phyloP scores from a whole-genome alignment of 768 basidiomycete genomes.

The Tephrocybe sp. region DNA sequence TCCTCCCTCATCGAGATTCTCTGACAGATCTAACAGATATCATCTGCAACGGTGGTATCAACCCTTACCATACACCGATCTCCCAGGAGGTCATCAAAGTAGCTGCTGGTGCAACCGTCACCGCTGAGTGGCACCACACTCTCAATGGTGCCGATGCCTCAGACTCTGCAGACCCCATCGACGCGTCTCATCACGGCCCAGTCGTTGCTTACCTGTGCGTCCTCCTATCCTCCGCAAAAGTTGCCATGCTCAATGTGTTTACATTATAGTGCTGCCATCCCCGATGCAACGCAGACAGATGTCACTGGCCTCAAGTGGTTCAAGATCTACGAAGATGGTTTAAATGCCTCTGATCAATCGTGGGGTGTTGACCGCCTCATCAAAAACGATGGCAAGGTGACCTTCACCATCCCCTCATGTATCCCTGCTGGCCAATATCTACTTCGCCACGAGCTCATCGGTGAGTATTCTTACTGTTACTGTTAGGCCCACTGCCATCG shows the following conservation, averaged over 20 bases:
- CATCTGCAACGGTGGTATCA: constrained; percentile 63
- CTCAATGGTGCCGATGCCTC: constrained; percentile 39
- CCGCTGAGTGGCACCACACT: constrained; percentile 54
- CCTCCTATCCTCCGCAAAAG: not conserved
- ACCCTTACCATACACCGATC: constrained; percentile 49
- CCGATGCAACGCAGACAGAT: constrained; percentile 41
- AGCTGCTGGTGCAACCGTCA: constrained; percentile 51
- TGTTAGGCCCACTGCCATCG: too few relatives aligned
- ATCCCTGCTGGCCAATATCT: constrained; percentile 49
- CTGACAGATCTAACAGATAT: constrained; percentile 21
- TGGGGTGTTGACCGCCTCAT: constrained; percentile 52
- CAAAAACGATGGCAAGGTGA: constrained; percentile 48
- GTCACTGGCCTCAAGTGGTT: constrained; percentile 58
- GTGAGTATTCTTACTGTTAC: constrained; percentile 26
- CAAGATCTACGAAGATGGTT: constrained; percentile 51
- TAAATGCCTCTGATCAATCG: constrained; percentile 24
- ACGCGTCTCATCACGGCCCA: constrained; percentile 53
- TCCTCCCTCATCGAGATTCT: not conserved
- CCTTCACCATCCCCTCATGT: constrained; percentile 45
- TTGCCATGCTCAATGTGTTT: not conserved
- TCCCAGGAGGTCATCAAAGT: constrained; percentile 46
- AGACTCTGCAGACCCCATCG: constrained; percentile 48
- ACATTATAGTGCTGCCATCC: constrained; percentile 41
- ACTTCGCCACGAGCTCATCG: constrained; percentile 53
- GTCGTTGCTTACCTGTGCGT: constrained; percentile 51